phyloP scores from a whole-genome alignment of 1,139 yeast species.

The Blastobotrys indianensis region DNA sequence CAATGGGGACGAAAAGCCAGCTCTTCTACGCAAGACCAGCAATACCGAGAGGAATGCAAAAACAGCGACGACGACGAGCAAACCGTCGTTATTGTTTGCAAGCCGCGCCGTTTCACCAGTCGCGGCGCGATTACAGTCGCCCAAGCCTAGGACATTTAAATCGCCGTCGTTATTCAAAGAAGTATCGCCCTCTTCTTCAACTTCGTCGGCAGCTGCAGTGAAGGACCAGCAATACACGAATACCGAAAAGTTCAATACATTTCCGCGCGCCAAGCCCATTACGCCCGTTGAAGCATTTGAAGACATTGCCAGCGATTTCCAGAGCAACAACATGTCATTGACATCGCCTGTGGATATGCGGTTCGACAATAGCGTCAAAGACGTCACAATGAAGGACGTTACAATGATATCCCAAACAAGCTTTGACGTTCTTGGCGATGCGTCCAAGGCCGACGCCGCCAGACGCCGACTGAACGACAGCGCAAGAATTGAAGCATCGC shows the following conservation, averaged over 20 bases:
- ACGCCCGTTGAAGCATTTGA: not conserved
- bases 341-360: not conserved
- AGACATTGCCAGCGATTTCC: not conserved
- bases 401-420: constrained; percentile 1
- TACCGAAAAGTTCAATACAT: not conserved
- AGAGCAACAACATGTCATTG: not conserved
- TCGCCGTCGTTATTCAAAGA: constrained; percentile 1
- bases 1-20: too few relatives aligned
- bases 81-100: too few relatives aligned
- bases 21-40: too few relatives aligned
- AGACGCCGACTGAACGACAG: not conserved
- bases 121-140: not conserved
- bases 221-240: constrained; percentile 4
- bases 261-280: not conserved
- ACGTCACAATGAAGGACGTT: constrained; percentile 2
- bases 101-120: not conserved
- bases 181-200: not conserved
- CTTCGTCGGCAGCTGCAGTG: constrained; percentile 3
- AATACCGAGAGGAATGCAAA: too few relatives aligned
- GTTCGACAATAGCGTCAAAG: not conserved
- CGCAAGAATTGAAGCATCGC: too few relatives aligned
- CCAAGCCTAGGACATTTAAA: not conserved
- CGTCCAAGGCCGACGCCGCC: not conserved
- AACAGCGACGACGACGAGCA: too few relatives aligned
- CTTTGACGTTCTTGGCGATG: constrained; percentile 2